These are phyloP conservation scores for Paracamarosporium sp. DNA, from an alignment of 2,329 filamentous ascomycete genomes.

Conservation along the genomic window DNA sequence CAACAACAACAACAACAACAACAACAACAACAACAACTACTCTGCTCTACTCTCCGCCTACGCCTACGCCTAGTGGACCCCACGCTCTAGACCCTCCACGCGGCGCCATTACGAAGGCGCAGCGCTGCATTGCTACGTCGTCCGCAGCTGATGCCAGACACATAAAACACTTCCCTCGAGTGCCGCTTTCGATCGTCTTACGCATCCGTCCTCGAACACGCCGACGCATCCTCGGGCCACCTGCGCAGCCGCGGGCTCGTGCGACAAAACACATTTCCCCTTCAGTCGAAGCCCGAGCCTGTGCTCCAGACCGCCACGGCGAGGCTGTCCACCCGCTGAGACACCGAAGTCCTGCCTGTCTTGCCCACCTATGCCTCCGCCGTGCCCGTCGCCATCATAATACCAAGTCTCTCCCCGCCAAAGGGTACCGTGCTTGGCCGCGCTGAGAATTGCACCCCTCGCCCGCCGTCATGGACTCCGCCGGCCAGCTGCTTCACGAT, in stretches of 20 bases:
- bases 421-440: slow-evolving; percentile 17
- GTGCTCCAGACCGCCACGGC: slow-evolving; percentile 11
- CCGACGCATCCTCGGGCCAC: not conserved
- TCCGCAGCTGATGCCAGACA: not conserved
- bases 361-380: slow-evolving; percentile 18
- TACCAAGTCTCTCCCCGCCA: slow-evolving; percentile 4
- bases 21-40: too few species aligned
- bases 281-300: slow-evolving; percentile 4
- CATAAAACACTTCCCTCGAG: not conserved
- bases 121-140: not conserved
- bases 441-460: slow-evolving; percentile 22
- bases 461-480: slow-evolving; percentile 51
- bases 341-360: not conserved
- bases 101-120: not conserved
- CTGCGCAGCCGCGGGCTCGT: not conserved
- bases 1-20: not conserved
- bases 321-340: slow-evolving; percentile 11
- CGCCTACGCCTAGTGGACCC: not conserved
- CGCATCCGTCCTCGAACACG: too few species aligned
- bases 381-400: slow-evolving; percentile 10
- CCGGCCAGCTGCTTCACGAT: slow-evolving; percentile 46
- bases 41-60: not conserved
- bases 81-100: not conserved
- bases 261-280: slow-evolving; percentile 14
- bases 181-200: not conserved